A percentile compares a stretch with the other conserved stretches of the same genome.
Evolutionary conservation across 495 filamentous ascomycete genomes (phyloP).

Genomic region (Penicillium antarcticum): DNA sequence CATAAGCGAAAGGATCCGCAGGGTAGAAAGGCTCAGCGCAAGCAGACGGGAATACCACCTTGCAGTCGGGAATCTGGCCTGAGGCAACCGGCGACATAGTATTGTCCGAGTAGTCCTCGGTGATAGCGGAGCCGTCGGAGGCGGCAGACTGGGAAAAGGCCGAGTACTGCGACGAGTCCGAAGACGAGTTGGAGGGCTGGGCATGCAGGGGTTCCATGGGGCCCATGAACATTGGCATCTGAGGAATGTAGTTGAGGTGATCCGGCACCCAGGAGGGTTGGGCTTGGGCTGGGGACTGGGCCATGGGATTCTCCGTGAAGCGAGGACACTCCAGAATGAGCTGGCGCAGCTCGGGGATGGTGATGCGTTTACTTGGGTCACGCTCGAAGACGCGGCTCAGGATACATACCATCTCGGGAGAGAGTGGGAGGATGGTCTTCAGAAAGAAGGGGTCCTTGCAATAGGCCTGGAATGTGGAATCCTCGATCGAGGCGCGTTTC

Average conservation of each 20-base stretch:
- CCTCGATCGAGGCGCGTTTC: slow-evolving; percentile 90
- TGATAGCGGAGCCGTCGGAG: slow-evolving; percentile 41
- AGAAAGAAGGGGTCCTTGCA: slow-evolving; percentile 83
- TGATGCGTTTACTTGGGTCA: slow-evolving; percentile 82
- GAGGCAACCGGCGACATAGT: slow-evolving; percentile 38
- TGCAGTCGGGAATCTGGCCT: slow-evolving; percentile 31
- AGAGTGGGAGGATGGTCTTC: slow-evolving; percentile 88
- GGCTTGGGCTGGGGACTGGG: slow-evolving; percentile 7
- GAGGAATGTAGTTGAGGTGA: slow-evolving; percentile 26
- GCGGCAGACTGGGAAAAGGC: slow-evolving; percentile 40
- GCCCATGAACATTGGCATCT: slow-evolving; percentile 22
- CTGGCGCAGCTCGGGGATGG: slow-evolving; percentile 74
- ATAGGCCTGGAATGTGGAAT: slow-evolving; percentile 94
- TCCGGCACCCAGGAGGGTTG: slow-evolving; percentile 27
- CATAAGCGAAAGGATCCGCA: slow-evolving; percentile 19
- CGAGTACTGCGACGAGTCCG: slow-evolving; percentile 41
- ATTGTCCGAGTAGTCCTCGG: slow-evolving; percentile 42
- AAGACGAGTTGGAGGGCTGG: slow-evolving; percentile 38
- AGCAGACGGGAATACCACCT: slow-evolving; percentile 30
- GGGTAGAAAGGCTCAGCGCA: slow-evolving; percentile 26
- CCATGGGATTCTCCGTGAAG: slow-evolving; percentile 58
- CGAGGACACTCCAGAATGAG: slow-evolving; percentile 72
- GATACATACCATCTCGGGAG: slow-evolving; percentile 84
- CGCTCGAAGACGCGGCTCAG: slow-evolving; percentile 85
- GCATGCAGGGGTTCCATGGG: slow-evolving; percentile 35